Base-by-base conservation (phyloP, 176 grass and related monocot species). In the Zea luxurians region DNA sequence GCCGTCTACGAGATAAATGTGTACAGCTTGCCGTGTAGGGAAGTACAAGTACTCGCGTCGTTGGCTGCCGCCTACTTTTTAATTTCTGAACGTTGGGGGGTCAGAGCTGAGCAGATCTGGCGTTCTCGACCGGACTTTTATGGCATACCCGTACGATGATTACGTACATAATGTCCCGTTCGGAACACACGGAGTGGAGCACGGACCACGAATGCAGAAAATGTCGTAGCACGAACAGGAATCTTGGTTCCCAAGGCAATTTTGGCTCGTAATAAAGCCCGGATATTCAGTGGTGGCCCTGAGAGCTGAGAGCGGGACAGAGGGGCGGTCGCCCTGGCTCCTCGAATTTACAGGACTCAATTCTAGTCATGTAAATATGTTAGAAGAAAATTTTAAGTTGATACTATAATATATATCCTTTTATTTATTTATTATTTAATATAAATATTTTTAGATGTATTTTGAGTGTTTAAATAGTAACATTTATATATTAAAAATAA, bases 181-280 rank as follows among this genome's bases (percentile, higher is more conserved):
- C 13, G 21, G 20, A 69, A 13, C 43, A 27, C n/a, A 5, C 9
- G 66, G 9, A 68, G 50, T 27, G 50, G 50, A 15, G 21, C 60
- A 36, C 60, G 42, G 21, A 48, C 43, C 67, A 13, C 4, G 44
- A 7, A 48, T 70, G 67, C 68, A 21, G 68, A 48, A 49, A 48
- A 12, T 4, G 68, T 35, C 68, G 68, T 70, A 46, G 20, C 44
- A 13, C 20, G 11, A 13, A 6, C 18, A 48, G 68, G 6, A 49
- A 34, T 67, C 73, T 61, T 76, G 54, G 43, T 69, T 77, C 34
- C 64, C 43, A 77, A 83, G 52, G 15, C 64, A 69, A 27, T 0
- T 27, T 27, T 27, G 27, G 27, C 27, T 27, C 27, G 0, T 27
- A 27, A 27, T 27, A 27, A 27, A 27, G 27, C 27, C 27, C 27